phyloP scores from a whole-genome alignment of 2,329 filamentous ascomycete species.

The Fusarium scirpi region DNA sequence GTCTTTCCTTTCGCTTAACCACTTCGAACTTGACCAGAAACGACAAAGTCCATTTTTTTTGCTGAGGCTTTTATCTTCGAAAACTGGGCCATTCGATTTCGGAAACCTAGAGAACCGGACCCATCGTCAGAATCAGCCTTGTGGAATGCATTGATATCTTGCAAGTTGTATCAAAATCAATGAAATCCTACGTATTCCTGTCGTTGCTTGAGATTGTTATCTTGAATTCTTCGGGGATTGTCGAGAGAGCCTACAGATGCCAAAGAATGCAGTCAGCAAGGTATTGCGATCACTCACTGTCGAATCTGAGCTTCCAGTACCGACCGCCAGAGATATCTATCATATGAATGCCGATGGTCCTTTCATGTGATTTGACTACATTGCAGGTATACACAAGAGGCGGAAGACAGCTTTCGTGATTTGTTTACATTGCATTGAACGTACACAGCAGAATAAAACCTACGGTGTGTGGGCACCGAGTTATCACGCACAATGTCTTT shows the following conservation, averaged over 20 bases:
- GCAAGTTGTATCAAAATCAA: slow-evolving; percentile 2
- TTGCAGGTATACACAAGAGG: not conserved
- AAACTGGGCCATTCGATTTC: slow-evolving; percentile 31
- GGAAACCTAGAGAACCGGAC: slow-evolving; percentile 17
- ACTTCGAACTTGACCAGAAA: slow-evolving; percentile 10
- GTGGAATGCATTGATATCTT: not conserved
- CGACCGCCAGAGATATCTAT: not conserved
- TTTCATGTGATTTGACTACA: not conserved
- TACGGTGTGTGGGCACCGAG: not conserved
- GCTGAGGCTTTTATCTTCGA: slow-evolving; percentile 29
- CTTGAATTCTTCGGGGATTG: not conserved
- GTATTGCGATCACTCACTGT: not conserved
- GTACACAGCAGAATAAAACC: not conserved
- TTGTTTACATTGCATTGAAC: not conserved
- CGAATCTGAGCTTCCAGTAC: not conserved
- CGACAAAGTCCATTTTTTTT: slow-evolving; percentile 5
- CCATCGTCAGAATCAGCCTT: slow-evolving; percentile 30
- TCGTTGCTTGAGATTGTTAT: not conserved
- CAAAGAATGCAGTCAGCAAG: not conserved
- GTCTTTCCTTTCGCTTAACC: not conserved
- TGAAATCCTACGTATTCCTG: not conserved
- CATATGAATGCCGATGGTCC: not conserved
- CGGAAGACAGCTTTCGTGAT: not conserved
- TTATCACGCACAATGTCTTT: slow-evolving; percentile 9
- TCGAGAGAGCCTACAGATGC: not conserved